Evolutionary conservation across 176 grass and related monocot genomes (phyloP).

Genomic region (Stipa capillata): DNA sequence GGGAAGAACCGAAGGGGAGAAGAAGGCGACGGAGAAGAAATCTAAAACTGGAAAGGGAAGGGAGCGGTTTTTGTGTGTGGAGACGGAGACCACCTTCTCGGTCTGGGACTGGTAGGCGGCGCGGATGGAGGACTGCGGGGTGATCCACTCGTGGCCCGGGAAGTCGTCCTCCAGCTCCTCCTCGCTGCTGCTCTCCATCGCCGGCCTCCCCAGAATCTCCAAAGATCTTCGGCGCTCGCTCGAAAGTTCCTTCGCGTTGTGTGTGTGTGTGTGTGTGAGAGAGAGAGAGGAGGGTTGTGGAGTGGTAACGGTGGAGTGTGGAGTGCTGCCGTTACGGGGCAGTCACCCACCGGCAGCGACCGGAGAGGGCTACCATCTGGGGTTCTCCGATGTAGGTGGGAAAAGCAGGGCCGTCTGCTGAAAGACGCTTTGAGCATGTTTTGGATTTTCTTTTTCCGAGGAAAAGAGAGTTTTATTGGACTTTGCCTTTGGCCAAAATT

Average conservation of each 20-base stretch:
- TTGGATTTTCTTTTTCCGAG: background rate
- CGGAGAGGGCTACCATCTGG: conserved; percentile 6
- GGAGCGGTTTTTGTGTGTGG: background rate
- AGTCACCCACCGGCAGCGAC: conserved; percentile 49
- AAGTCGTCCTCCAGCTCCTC: conserved; percentile 81
- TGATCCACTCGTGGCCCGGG: conserved; percentile 92
- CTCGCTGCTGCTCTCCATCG: conserved; percentile 95
- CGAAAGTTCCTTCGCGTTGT: background rate
- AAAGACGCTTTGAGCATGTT: background rate
- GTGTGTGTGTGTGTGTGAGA: background rate
- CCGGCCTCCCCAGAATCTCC: background rate
- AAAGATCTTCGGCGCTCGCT: background rate
- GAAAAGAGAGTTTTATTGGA: too few relatives aligned
- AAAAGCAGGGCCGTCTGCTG: background rate
- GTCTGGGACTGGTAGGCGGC: conserved; percentile 85
- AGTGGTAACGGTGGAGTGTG: background rate
- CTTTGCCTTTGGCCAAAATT: too few relatives aligned
- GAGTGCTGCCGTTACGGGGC: conserved; percentile 35
- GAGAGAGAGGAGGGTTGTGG: background rate
- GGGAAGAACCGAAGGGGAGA: too few relatives aligned
- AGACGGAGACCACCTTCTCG: conserved; percentile 50
- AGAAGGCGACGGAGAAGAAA: background rate
- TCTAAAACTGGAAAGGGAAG: background rate
- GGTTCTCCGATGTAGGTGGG: background rate
- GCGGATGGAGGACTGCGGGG: conserved; percentile 88